Evolutionary conservation across 129 eudicot genomes (phyloP).

Genomic region (Artemisia tridentata): DNA sequence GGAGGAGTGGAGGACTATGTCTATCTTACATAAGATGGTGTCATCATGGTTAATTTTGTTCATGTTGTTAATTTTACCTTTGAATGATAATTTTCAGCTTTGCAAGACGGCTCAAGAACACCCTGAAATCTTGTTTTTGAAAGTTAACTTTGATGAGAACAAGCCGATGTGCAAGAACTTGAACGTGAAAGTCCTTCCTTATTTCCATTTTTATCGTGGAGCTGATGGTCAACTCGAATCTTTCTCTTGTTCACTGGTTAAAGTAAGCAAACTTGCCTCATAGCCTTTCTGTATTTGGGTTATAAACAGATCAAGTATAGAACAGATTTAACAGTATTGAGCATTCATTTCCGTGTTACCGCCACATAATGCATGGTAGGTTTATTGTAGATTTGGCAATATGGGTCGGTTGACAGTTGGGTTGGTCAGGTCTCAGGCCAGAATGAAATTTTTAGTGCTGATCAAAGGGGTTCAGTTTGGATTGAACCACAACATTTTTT

Average conservation of each 20-base stretch:
- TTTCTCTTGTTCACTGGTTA: slow-evolving; percentile 91
- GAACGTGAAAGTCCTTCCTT: slow-evolving; percentile 96
- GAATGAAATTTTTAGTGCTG: neutral
- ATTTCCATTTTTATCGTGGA: slow-evolving; percentile 94
- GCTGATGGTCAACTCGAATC: slow-evolving; percentile 89
- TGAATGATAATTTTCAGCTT: slow-evolving; percentile 44
- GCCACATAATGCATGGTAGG: slow-evolving; percentile 7
- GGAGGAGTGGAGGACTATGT: neutral
- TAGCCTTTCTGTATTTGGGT: neutral
- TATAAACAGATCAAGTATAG: neutral
- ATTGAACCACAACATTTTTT: slow-evolving; percentile 5
- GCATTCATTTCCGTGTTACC: neutral
- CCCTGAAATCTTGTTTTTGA: slow-evolving; percentile 81
- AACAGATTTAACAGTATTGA: neutral
- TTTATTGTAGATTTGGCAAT: slow-evolving; percentile 9
- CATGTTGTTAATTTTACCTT: slow-evolving; percentile 1
- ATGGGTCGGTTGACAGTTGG: neutral
- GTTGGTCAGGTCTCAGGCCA: neutral
- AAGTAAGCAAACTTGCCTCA: slow-evolving; percentile 46
- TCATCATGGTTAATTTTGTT: neutral
- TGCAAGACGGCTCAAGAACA: slow-evolving; percentile 89
- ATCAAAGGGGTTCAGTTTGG: neutral
- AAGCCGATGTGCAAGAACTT: slow-evolving; percentile 93
- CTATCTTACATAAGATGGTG: slow-evolving; percentile 3
- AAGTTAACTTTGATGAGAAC: slow-evolving; percentile 91